A percentile compares a stretch with the other conserved stretches of the same genome.
Conservation (phyloP, 352 stramenopile species). For the Achlya hypogyna region DNA sequence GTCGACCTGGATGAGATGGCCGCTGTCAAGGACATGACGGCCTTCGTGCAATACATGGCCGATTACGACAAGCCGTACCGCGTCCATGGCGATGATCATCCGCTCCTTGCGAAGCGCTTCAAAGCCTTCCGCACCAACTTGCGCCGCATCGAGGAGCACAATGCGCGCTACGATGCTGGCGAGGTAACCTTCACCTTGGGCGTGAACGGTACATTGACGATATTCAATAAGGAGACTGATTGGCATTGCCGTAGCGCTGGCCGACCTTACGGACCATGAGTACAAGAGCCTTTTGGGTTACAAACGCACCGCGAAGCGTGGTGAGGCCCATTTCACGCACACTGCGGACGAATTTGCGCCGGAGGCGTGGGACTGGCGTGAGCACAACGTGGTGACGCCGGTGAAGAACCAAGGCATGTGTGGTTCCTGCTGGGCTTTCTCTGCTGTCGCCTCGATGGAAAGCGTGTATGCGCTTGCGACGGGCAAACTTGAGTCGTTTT, state of each 20-base stretch:
- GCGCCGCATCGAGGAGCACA: conserved; percentile 18
- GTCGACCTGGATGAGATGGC: background rate
- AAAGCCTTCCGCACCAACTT: conserved; percentile 16
- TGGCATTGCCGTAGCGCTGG: conserved; percentile 23
- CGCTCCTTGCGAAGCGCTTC: conserved; percentile 10
- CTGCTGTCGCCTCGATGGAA: conserved; percentile 35
- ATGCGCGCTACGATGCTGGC: conserved; percentile 2
- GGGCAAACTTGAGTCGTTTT: conserved; percentile 38
- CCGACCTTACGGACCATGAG: conserved; percentile 34
- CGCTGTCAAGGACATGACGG: background rate
- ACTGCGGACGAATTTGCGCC: conserved; percentile 22
- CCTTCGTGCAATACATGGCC: conserved; percentile 16
- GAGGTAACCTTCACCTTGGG: conserved; percentile 12
- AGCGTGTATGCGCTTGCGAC: conserved; percentile 29
- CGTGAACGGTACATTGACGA: conserved; percentile 21
- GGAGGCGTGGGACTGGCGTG: conserved; percentile 51
- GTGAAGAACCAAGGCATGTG: conserved; percentile 94
- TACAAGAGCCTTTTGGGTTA: conserved; percentile 35
- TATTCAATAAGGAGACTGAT: too few relatives aligned
- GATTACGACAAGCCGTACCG: conserved; percentile 12
- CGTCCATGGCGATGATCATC: conserved; percentile 5
- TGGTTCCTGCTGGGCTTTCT: conserved; percentile 96
- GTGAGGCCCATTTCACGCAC: conserved; percentile 22
- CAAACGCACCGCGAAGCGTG: conserved; percentile 21
- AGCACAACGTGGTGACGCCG: conserved; percentile 59